These are phyloP conservation scores for Fonsecaea pugnacius DNA, from an alignment of 2,329 filamentous ascomycete species.

Conservation along the genomic window DNA sequence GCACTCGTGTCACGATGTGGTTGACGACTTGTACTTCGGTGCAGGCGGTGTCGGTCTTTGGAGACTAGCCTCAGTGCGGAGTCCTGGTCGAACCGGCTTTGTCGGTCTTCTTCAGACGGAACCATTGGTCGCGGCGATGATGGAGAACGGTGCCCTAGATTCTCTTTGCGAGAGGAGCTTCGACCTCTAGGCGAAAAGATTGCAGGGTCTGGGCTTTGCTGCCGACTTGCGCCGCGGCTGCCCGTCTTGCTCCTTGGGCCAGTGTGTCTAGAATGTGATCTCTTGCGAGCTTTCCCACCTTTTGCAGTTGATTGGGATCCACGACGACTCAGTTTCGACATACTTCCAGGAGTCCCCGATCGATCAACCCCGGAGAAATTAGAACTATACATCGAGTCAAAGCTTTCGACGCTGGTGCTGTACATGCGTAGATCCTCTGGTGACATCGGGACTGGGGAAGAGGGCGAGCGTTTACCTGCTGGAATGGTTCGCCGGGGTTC, in stretches of 20 bases:
- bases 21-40: conserved; percentile 53
- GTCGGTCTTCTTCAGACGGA: conserved; percentile 58
- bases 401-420: conserved; percentile 52
- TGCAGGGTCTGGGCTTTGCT: conserved; percentile 46
- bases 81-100: conserved; percentile 65
- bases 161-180: conserved; percentile 64
- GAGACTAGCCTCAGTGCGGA: conserved; percentile 57
- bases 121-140: conserved; percentile 80
- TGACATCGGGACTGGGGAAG: conserved; percentile 92
- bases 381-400: conserved; percentile 55
- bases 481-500: conserved; percentile 69
- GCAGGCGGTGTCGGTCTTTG: conserved; percentile 51
- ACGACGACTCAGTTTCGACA: conserved; percentile 26
- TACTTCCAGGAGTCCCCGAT: conserved; percentile 31
- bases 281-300: conserved; percentile 40
- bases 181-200: conserved; percentile 57
- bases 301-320: conserved; percentile 33
- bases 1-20: conserved; percentile 50
- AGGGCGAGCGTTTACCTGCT: conserved; percentile 82
- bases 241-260: conserved; percentile 40
- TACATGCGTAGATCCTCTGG: conserved; percentile 71
- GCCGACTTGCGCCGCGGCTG: conserved; percentile 44
- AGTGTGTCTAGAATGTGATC: conserved; percentile 44
- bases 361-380: conserved; percentile 41
- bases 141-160: conserved; percentile 69